Evolutionary conservation across 129 eudicot genomes (phyloP).

Genomic region (Chrysanthemum makinoi): DNA sequence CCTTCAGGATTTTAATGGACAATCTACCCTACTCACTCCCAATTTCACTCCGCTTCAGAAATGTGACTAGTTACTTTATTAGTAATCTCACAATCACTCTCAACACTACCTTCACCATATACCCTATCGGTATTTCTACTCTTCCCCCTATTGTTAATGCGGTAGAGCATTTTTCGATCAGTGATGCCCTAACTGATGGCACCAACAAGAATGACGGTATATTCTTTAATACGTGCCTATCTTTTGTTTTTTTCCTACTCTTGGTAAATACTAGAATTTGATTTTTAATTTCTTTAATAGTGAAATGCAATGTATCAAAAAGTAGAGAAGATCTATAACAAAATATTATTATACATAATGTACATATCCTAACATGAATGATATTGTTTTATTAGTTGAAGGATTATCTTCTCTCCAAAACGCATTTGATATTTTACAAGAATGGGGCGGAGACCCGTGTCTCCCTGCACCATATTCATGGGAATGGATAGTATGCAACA

Average conservation of each 20-base stretch:
- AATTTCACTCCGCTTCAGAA: conserved; percentile 38
- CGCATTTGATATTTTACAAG: conserved; percentile 27
- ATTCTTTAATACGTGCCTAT: neutral
- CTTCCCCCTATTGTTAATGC: conserved; percentile 69
- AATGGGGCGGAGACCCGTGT: conserved; percentile 71
- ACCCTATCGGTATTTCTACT: conserved; percentile 28
- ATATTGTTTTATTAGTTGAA: conserved; percentile 28
- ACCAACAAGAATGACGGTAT: conserved; percentile 56
- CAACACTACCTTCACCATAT: conserved; percentile 33
- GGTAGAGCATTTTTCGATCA: conserved; percentile 38
- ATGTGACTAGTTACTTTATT: conserved; percentile 23
- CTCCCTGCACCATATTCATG: conserved; percentile 64
- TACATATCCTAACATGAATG: neutral
- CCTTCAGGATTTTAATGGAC: conserved; percentile 32
- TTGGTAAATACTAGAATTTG: too few relatives aligned
- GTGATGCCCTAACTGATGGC: conserved; percentile 43
- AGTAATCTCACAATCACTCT: conserved; percentile 27
- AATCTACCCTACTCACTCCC: conserved; percentile 22
- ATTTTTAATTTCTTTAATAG: too few relatives aligned
- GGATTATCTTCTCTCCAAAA: conserved; percentile 47
- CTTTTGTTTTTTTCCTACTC: too few relatives aligned
- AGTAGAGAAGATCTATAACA: too few relatives aligned
- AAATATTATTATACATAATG: too few relatives aligned
- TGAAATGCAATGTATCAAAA: too few relatives aligned
- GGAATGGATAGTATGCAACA: conserved; percentile 65